Evolutionary conservation across 2,329 filamentous ascomycete species (phyloP).

Genomic region (Curvularia sp.): DNA sequence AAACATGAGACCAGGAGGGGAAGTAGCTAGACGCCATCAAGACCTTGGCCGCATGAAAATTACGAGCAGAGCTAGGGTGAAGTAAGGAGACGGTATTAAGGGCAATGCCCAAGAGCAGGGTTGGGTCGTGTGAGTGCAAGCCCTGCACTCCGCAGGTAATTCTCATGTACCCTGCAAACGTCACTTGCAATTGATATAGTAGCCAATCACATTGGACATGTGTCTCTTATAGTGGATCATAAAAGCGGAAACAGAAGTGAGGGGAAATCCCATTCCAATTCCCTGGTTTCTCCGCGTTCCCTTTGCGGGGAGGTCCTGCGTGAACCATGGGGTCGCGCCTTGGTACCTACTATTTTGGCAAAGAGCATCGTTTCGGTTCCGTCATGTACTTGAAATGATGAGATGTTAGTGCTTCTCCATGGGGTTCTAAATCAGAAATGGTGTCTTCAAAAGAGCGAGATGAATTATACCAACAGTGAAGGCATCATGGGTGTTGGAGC

Average conservation of each 20-base stretch:
- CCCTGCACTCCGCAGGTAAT: neutral
- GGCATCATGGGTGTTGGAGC: neutral
- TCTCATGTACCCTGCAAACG: neutral
- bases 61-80: neutral
- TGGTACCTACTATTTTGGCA: slow-evolving; percentile 1
- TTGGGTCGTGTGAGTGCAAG: neutral
- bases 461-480: neutral
- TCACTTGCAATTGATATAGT: neutral
- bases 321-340: neutral
- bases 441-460: neutral
- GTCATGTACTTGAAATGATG: slow-evolving; percentile 1
- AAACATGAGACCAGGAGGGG: slow-evolving; percentile 13
- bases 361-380: neutral
- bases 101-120: neutral
- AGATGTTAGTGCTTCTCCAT: neutral
- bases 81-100: neutral
- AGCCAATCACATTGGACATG: neutral
- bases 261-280: neutral
- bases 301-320: neutral
- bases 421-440: neutral
- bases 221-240: neutral
- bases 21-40: slow-evolving; percentile 8
- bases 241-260: neutral
- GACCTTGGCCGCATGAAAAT: slow-evolving; percentile 1
- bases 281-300: neutral